Base-by-base conservation (phyloP, 2,329 filamentous ascomycete genomes). In the Alternaria burnsii region DNA sequence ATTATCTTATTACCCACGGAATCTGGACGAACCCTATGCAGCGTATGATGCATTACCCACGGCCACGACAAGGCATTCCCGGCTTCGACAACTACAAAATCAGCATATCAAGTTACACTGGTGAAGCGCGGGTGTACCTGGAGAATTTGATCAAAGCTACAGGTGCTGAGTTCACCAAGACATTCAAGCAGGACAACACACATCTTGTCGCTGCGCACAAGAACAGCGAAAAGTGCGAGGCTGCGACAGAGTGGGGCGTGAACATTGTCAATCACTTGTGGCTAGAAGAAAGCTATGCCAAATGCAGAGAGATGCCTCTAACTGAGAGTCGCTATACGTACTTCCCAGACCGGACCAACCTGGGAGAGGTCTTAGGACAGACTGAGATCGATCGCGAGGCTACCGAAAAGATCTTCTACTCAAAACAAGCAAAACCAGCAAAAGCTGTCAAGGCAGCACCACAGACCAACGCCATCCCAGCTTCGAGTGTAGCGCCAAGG, bases 241-340 rank as follows among this genome's bases (percentile, higher is more conserved):
- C 95, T 1, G 95, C 95, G 0, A 87, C 88, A 62, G 95, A 98
- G 79, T 99, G 95, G 95, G 90, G 91, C 54, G 89, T 98, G 55
- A 83, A 93, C 58, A 90, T 97, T 70, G 83, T 97, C 70, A 99
- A 98, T 76, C 95, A 99, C 76, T 84, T 99, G 1, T 99, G 95
- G 95, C 86, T 99, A 46, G 95, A 99, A 78, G 95, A 99, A 74
- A 96, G 93, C 78, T 99, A 98, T 74, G 93, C 94, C 2, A 93
- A 91, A 75, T 97, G 93, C 82, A 86, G 91, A 72, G 82, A 90
- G 59, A 90, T 92, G 75, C 87, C 87, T 0, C 81, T 94, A 22
- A 90, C 91, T 4, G 87, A 91, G 52, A 83, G 86, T 9, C 89
- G 90, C 64, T 99, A 97, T 75, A 92, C 87, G 1, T 89, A 93